These are phyloP conservation scores for Trametes pubescens DNA, from an alignment of 1,284 basidiomycete species.

Conservation along the genomic window DNA sequence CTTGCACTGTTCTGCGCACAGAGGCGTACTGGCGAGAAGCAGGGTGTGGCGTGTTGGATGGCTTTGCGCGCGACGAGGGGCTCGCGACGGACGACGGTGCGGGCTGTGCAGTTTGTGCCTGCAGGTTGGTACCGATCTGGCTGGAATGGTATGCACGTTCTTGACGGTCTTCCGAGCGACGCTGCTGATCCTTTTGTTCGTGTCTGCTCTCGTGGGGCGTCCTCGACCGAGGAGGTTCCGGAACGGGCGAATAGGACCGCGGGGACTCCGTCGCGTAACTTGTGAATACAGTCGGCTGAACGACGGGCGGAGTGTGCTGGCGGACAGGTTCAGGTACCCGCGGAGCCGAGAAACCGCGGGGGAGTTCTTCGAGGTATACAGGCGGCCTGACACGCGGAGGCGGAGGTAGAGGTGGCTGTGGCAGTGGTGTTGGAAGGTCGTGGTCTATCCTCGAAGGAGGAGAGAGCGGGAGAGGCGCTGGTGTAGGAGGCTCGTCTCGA, in stretches of 20 bases:
- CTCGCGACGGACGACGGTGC: slow-evolving; percentile 12
- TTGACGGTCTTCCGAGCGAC: slow-evolving; percentile 28
- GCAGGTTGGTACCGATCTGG: slow-evolving; percentile 34
- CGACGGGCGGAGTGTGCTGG: slow-evolving; percentile 9
- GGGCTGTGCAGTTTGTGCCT: slow-evolving; percentile 18
- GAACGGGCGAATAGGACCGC: slow-evolving; percentile 12
- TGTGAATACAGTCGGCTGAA: slow-evolving; percentile 13
- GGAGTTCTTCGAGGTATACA: slow-evolving; percentile 11
- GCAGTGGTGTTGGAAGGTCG: slow-evolving; percentile 30
- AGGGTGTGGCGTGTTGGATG: slow-evolving; percentile 17
- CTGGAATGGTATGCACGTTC: slow-evolving; percentile 26
- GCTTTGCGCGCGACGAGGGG: slow-evolving; percentile 23
- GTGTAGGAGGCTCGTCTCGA: slow-evolving; percentile 24
- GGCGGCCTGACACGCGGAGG: slow-evolving; percentile 19
- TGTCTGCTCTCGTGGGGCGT: slow-evolving; percentile 28
- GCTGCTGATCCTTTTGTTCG: slow-evolving; percentile 30
- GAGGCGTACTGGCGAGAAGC: slow-evolving; percentile 21
- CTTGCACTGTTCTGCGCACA: slow-evolving; percentile 12
- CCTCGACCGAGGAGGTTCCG: slow-evolving; percentile 21
- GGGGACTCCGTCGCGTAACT: slow-evolving; percentile 11
- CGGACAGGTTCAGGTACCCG: slow-evolving; percentile 11
- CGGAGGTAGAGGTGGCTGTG: slow-evolving; percentile 25
- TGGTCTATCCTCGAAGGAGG: slow-evolving; percentile 27
- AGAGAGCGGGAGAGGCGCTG: slow-evolving; percentile 30
- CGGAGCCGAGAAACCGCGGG: slow-evolving; percentile 15